These are phyloP conservation scores for Penicillium decumbens DNA, from an alignment of 2,329 filamentous ascomycete species.

Conservation along the genomic window DNA sequence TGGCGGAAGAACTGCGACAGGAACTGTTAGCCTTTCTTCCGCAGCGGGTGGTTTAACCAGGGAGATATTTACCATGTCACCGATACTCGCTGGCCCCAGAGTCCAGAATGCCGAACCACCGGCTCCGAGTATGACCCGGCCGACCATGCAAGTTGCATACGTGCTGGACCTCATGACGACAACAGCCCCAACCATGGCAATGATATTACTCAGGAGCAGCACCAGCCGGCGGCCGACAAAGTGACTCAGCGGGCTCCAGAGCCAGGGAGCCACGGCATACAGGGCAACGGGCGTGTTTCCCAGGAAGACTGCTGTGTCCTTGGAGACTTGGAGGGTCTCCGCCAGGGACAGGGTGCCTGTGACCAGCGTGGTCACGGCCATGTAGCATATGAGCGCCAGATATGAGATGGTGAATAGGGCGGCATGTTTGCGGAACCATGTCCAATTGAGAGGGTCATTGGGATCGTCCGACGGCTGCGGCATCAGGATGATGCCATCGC, in stretches of 20 bases:
- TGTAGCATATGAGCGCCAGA: slow-evolving; percentile 5
- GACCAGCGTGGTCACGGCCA: slow-evolving; percentile 5
- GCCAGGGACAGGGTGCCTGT: slow-evolving; percentile 5
- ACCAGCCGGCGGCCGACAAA: slow-evolving; percentile 6
- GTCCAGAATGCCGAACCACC: slow-evolving; percentile 9
- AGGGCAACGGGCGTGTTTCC: slow-evolving; percentile 7
- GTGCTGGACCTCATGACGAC: slow-evolving; percentile 4
- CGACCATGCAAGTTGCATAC: slow-evolving; percentile 7
- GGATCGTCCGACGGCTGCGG: slow-evolving; percentile 17
- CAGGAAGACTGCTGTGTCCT: slow-evolving; percentile 7
- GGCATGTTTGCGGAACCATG: slow-evolving; percentile 4
- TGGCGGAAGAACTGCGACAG: slow-evolving; percentile 4
- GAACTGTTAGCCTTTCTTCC: neutral
- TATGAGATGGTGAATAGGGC: slow-evolving; percentile 8
- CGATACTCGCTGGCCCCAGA: slow-evolving; percentile 7
- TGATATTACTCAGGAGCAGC: slow-evolving; percentile 4
- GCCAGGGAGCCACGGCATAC: slow-evolving; percentile 5
- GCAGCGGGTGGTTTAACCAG: neutral
- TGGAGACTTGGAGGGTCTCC: slow-evolving; percentile 3
- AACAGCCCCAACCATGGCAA: slow-evolving; percentile 3
- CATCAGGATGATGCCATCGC: slow-evolving; percentile 13
- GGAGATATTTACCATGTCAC: slow-evolving; percentile 3
- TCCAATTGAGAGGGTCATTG: slow-evolving; percentile 17
- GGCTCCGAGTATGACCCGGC: slow-evolving; percentile 6
- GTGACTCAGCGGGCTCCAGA: slow-evolving; percentile 7